A percentile compares a stretch with the other conserved stretches of the same genome.
Evolutionary conservation across 139 green algal species (phyloP).

Genomic region (Chlorella sp.): DNA sequence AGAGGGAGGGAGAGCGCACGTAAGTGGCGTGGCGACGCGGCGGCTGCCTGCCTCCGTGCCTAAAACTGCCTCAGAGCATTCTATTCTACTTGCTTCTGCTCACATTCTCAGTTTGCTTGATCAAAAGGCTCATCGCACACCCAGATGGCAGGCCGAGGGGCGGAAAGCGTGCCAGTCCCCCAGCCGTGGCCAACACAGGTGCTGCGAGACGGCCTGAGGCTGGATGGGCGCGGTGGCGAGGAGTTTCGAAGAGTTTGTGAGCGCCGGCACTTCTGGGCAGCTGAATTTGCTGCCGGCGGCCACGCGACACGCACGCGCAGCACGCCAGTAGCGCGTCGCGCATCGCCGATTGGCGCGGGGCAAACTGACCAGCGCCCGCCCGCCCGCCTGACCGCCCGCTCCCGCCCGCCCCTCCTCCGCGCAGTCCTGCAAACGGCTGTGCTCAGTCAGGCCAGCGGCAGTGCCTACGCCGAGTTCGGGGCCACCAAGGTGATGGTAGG

Average conservation of each 20-base stretch:
- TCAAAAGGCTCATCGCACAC: no score
- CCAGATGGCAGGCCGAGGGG: no score
- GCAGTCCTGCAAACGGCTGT: conserved; percentile 68
- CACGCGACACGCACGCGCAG: neutral
- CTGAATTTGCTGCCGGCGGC: neutral
- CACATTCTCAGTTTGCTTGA: no score
- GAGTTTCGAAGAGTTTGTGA: conserved; percentile 63
- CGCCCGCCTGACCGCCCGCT: neutral
- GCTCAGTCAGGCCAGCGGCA: conserved; percentile 74
- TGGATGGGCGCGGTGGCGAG: conserved; percentile 53
- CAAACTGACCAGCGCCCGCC: neutral
- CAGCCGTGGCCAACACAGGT: no score
- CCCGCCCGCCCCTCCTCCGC: neutral
- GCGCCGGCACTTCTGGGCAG: neutral
- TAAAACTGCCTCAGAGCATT: no score
- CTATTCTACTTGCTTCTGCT: no score
- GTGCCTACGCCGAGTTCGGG: conserved; percentile 74
- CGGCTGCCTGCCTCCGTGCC: no score
- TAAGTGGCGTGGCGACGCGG: no score
- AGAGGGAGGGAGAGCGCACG: no score
- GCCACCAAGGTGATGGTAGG: conserved; percentile 80
- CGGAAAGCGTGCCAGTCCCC: no score
- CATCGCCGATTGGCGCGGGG: neutral
- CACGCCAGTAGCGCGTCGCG: neutral
- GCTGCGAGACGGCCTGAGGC: conserved; percentile 18